Evolutionary conservation across 208 protist genomes (phyloP), one percentile per base, ranked within the genome.

Genomic region (Crithidia fasciculata): DNA sequence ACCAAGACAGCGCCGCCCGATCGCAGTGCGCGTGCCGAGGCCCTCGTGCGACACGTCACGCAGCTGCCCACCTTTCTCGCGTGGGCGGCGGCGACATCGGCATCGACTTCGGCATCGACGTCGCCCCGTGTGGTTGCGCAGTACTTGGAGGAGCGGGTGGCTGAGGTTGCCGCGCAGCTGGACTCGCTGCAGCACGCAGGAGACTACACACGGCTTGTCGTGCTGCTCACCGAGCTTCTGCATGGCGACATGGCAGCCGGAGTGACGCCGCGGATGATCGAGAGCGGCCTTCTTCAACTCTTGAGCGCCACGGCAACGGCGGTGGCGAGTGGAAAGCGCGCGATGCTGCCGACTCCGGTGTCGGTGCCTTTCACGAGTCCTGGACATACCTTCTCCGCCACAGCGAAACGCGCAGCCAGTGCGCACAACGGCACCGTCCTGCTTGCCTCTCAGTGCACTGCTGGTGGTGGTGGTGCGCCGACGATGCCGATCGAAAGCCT

Each of bases 211-310:
- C 67, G 81, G 9, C 76, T 81, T 37, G 67, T 82, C 1, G 75
- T 87, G 10, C 80, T 91, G 45, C 74, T 91, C 44, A 57, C 83
- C 36, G 90, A 89, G 56, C 64, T 90, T 15, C 78, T 92, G 36
- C 66, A 76, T 13, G 80, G 81, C 19, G 85, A 91, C 67, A 81
- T 85, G 18, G 78, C 77, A 8, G 68, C 74, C 36, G 90, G 90
- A 47, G 81, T 92, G 60, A 95, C 90, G 1, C 83, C 85, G 43
- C 45, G 73, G n/a, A 88, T 87, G 81, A 77, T 95, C 9, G 56
- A 87, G n/a, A 60, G 77, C 3, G 90, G 90, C 8, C 28, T 95
- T n/a, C 74, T 83, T 0, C 41, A 61, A 10, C 52, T 83, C 9
- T 39, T 78, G 5, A 37, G 71, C 16, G 69, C 61, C 16, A 47